Percentiles rank a stretch among this genome's conserved stretches.
Evolutionary conservation across 2,329 filamentous ascomycete genomes (phyloP).

Genomic region (Rugonectria rugulosa): DNA sequence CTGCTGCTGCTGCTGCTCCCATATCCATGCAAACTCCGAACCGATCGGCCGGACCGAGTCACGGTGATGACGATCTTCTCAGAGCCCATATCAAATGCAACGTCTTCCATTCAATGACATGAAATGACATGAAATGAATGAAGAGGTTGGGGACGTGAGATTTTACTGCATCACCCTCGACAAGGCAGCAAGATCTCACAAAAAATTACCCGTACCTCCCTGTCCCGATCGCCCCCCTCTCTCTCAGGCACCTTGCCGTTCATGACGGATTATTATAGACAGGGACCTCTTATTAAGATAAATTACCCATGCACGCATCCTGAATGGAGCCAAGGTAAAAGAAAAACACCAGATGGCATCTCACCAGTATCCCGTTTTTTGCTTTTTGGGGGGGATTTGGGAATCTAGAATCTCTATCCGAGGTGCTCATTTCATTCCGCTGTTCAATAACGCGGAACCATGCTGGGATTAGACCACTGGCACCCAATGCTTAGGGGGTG

Average conservation of each 20-base stretch:
- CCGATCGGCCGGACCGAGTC: not conserved
- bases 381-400: too few relatives aligned
- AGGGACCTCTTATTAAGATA: constrained; percentile 11
- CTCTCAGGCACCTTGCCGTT: not conserved
- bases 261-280: constrained; percentile 13
- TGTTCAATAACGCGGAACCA: too few relatives aligned
- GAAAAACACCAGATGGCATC: not conserved
- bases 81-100: not conserved
- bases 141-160: not conserved
- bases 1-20: not conserved
- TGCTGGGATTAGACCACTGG: too few relatives aligned
- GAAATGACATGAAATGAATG: not conserved
- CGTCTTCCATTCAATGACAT: not conserved
- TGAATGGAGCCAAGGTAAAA: not conserved
- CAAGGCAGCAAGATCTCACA: constrained; percentile 4
- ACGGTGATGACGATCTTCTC: not conserved
- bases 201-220: constrained; percentile 3
- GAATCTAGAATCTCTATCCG: too few relatives aligned
- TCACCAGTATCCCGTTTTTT: not conserved
- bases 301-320: not conserved
- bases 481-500: too few relatives aligned
- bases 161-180: not conserved
- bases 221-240: constrained; percentile 1
- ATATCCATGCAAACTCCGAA: not conserved
- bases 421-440: too few relatives aligned